Conservation (phyloP, 2,329 filamentous ascomycete species). For the Paramyrothecium roridum region DNA sequence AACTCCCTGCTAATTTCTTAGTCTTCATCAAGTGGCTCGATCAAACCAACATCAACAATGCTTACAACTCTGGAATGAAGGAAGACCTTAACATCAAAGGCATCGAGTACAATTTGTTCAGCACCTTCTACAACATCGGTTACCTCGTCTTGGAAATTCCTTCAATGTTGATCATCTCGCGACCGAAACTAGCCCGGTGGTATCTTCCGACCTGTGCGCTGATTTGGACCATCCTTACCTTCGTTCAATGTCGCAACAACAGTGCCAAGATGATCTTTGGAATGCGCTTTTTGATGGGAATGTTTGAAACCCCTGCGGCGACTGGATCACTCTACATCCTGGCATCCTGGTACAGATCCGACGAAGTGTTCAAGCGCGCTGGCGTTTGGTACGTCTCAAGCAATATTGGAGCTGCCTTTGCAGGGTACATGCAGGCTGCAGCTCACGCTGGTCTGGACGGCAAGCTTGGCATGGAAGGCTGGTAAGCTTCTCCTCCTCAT, state of each 20-base stretch:
- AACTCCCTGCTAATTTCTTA: conserved; percentile 1
- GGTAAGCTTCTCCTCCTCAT: conserved; percentile 4
- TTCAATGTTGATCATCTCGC: conserved; percentile 19
- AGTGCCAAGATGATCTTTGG: conserved; percentile 10
- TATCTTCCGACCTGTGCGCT: conserved; percentile 8
- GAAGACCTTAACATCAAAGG: conserved; percentile 27
- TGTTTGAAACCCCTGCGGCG: conserved; percentile 13
- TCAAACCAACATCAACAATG: conserved; percentile 26
- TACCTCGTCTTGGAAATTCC: conserved; percentile 20
- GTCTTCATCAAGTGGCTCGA: conserved; percentile 30
- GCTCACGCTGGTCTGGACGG: conserved; percentile 12
- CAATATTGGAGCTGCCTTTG: conserved; percentile 12
- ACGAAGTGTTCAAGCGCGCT: conserved; percentile 43
- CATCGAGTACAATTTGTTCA: conserved; percentile 22
- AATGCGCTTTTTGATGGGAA: conserved; percentile 13
- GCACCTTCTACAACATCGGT: conserved; percentile 23
- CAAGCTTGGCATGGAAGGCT: conserved; percentile 9
- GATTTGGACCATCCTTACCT: conserved; percentile 11
- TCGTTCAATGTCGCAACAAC: conserved; percentile 3
- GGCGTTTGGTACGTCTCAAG: conserved; percentile 43
- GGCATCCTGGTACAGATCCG: conserved; percentile 28
- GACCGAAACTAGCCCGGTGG: conserved; percentile 9
- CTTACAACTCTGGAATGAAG: conserved; percentile 37
- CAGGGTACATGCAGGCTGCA: conserved; percentile 14
- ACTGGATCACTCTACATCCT: conserved; percentile 24